Base-by-base conservation (phyloP, 2,329 filamentous ascomycete genomes). In the Colletotrichum caudatum region DNA sequence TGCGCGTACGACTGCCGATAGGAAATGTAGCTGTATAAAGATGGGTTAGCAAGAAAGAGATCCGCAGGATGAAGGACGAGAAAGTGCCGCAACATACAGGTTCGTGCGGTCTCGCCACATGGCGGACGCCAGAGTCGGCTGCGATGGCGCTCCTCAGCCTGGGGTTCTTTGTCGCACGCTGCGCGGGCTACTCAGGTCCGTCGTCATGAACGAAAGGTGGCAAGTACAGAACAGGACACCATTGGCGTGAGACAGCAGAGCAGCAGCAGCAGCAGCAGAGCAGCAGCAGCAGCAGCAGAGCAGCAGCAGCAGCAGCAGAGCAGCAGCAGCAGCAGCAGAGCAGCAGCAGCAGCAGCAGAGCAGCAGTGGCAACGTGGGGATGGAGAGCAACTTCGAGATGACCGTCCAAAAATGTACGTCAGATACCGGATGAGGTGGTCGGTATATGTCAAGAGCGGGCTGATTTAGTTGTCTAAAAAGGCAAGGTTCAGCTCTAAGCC, bases 61-160 rank as follows among this genome's bases (percentile, higher is more conserved):
- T 20, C 70, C 60, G 61, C 64, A n/a, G 74, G 65, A 65, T 39
- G 69, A 51, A 66, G 48, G 62, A 66, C 66, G 62, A 71, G 74
- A 69, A 60, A 65, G 54, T 50, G 69, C 74, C 71, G 66, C 71
- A 72, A 80, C 89, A 77, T 90, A 98, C 94, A 99, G 93, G 82
- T 98, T 99, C 77, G 96, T 99, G 84, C 96, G 93, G 88, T 99
- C 96, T 87, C 96, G 94, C 95, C 95, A 99, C 94, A 97, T 97
- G 85, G 89, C 92, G 90, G 87, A 88, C 86, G 84, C 84, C 79
- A 72, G 57, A 78, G 60, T 53, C 69, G 48, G 70, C 56, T 46
- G 56, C 44, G 58, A 66, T 66, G 26, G 39, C 64, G 50, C 67
- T 72, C 50, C 61, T 72, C 70, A 72, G 44, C 70, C 70, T 66